phyloP scores from a whole-genome alignment of 106 monocot genomes.

The Dactylorhiza incarnata region DNA sequence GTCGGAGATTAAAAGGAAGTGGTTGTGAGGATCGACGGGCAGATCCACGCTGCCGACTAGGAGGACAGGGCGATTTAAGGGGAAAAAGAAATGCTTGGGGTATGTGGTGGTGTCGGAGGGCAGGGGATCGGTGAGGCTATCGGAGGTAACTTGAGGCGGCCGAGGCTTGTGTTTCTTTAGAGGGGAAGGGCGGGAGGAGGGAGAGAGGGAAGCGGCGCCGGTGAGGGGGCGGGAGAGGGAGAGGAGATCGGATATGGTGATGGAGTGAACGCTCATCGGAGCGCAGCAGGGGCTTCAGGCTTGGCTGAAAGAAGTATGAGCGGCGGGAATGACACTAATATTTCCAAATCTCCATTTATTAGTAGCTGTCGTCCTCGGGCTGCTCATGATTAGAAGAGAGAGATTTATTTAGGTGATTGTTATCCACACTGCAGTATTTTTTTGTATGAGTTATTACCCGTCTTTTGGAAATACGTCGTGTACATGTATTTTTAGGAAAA shows the following conservation, averaged over 20 bases:
- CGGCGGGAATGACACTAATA: too few relatives aligned
- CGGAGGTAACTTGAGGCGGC: not conserved
- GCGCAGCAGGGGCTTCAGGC: too few relatives aligned
- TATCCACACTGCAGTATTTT: too few relatives aligned
- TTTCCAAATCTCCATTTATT: too few relatives aligned
- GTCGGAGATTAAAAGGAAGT: slow-evolving; percentile 55
- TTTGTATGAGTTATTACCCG: too few relatives aligned
- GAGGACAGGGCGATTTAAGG: slow-evolving; percentile 18
- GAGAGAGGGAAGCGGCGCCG: slow-evolving; percentile 43
- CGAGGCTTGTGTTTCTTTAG: slow-evolving; percentile 23
- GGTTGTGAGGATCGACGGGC: not conserved
- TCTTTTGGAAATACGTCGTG: too few relatives aligned
- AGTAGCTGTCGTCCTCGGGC: too few relatives aligned
- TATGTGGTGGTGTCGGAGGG: slow-evolving; percentile 8
- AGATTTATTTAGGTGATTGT: too few relatives aligned
- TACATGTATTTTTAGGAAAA: too few relatives aligned
- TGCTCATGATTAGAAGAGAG: too few relatives aligned
- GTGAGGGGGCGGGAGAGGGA: slow-evolving; percentile 29
- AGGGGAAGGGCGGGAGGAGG: slow-evolving; percentile 20
- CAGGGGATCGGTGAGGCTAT: not conserved
- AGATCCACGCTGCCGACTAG: slow-evolving; percentile 29
- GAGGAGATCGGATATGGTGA: slow-evolving; percentile 55
- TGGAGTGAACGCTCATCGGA: not conserved
- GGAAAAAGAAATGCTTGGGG: slow-evolving; percentile 16
- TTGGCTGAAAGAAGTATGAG: too few relatives aligned